Conservation (phyloP, 805 yeast genomes). For the Schizosaccharomyces osmophilus region DNA sequence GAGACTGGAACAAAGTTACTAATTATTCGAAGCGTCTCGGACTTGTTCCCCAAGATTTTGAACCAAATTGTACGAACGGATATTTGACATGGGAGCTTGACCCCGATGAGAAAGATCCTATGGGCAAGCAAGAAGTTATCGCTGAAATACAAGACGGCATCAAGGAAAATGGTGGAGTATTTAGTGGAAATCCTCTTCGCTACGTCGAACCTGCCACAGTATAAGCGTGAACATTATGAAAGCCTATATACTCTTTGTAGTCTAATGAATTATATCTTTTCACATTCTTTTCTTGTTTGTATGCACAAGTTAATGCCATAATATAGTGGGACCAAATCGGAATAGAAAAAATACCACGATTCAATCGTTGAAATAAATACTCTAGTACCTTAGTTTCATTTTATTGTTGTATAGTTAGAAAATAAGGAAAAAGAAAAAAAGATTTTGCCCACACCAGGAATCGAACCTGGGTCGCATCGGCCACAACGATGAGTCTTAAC, state of each 20-base stretch:
- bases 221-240: background rate
- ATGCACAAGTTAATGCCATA: too few relatives aligned
- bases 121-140: conserved; percentile 25
- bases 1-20: conserved; percentile 34
- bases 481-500: conserved; percentile 2
- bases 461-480: conserved; percentile 2
- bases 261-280: too few relatives aligned
- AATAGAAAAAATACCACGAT: too few relatives aligned
- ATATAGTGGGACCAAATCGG: too few relatives aligned
- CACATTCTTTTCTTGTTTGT: too few relatives aligned
- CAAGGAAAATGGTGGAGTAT: conserved; percentile 3
- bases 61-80: conserved; percentile 27
- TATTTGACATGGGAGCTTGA: conserved; percentile 28
- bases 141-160: conserved; percentile 6
- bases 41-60: conserved; percentile 25
- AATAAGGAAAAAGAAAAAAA: background rate
- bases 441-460: background rate
- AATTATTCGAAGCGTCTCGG: conserved; percentile 30
- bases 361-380: too few relatives aligned
- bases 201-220: conserved; percentile 17
- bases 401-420: too few relatives aligned
- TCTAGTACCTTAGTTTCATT: too few relatives aligned
- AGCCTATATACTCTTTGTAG: too few relatives aligned
- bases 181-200: conserved; percentile 1
- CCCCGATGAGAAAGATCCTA: conserved; percentile 22